Percentiles rank a stretch among this genome's conserved stretches.
phyloP scores from a whole-genome alignment of 2,329 filamentous ascomycete genomes.

The Aspergillus persii region DNA sequence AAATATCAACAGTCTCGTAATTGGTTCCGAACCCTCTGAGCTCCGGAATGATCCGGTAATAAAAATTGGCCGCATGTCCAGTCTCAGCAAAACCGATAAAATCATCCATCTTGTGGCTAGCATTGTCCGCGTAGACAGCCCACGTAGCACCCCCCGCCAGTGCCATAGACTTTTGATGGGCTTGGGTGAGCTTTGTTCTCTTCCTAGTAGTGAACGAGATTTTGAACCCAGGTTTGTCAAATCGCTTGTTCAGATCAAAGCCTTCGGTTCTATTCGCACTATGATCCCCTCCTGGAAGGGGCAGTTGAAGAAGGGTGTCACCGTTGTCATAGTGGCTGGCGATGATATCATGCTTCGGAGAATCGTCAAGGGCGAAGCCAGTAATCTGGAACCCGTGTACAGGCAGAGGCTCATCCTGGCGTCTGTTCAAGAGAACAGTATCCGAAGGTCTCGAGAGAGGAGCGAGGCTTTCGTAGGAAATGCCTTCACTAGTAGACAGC shows the following conservation, averaged over 20 bases:
- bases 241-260: background rate
- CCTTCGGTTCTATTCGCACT: background rate
- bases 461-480: slow-evolving; percentile 1
- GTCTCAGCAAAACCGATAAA: slow-evolving; percentile 6
- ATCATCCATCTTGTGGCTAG: background rate
- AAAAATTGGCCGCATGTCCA: slow-evolving; percentile 4
- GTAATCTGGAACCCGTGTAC: slow-evolving; percentile 1
- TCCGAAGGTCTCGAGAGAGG: background rate
- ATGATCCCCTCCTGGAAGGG: background rate
- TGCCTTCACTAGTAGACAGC: background rate
- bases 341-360: slow-evolving; percentile 1
- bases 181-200: background rate
- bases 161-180: slow-evolving; percentile 2
- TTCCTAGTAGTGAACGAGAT: slow-evolving; percentile 6
- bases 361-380: slow-evolving; percentile 1
- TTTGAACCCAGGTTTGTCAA: slow-evolving; percentile 7
- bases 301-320: background rate
- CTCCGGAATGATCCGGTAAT: slow-evolving; percentile 8
- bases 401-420: background rate
- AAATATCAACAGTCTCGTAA: slow-evolving; percentile 9
- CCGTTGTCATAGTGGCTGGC: slow-evolving; percentile 1
- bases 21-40: slow-evolving; percentile 5
- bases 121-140: slow-evolving; percentile 2
- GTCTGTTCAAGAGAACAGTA: background rate
- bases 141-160: background rate